Base-by-base conservation (phyloP, 1,139 yeast genomes). In the Pichia sp. region DNA sequence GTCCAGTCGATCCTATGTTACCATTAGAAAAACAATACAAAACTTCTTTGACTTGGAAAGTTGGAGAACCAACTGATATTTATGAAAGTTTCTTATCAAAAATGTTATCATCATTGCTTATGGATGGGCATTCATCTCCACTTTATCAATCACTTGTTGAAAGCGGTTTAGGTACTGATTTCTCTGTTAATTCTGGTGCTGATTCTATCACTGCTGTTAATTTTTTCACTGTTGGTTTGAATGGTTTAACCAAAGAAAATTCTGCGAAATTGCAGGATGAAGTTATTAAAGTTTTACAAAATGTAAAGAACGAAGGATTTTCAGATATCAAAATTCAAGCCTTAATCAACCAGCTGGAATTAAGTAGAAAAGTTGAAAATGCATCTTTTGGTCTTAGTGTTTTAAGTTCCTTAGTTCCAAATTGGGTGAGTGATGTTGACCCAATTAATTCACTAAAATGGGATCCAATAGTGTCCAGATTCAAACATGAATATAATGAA, bases 81-180 rank as follows among this genome's bases (percentile, higher is more conserved):
- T 85, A 84, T 59, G 83, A 81, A 47, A 71, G 88, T 0, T 86
- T 90, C 64, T 74, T 86, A 44, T 73, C 92, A 76, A 84, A 82
- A 52, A 71, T 90, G 6, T 70, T 90, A 44, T 79, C 86, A 29
- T 78, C 83, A 25, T 70, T 94, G 51, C 70, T 94, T 37, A 78
- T 86, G 58, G 97, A 88, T 63, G 97, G 98, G 1, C 97, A 90
- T 61, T 84, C 92, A 11, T 85, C 97, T 9, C 92, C 96, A 6
- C 74, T 92, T 48, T 87, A 90, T 66, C 88, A 89, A 66, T 79
- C 79, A 29, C 72, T 92, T 51, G 85, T 92, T 52, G 98, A 92
- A 64, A 69, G 84, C 8, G 95, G 94, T 2, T 66, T 82, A 42
- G 97, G 95, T 39, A 81, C 86, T 44, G 97, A 92, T 58, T 92